Evolutionary conservation across 2,329 filamentous ascomycete genomes (phyloP).

Genomic region (Verticillium alfalfae): DNA sequence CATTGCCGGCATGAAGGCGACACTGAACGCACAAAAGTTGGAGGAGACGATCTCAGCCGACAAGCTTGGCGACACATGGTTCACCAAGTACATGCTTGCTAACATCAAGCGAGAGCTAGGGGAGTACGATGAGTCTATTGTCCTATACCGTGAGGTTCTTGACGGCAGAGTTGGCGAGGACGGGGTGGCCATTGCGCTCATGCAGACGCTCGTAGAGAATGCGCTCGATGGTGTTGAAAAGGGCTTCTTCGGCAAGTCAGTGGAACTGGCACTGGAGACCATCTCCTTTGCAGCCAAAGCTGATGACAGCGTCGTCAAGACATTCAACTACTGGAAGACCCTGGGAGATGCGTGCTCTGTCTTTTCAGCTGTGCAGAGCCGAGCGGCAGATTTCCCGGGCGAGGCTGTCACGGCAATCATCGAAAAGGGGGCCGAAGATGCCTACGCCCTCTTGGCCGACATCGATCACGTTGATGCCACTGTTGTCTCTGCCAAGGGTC

Average conservation of each 20-base stretch:
- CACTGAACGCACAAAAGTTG: slow-evolving; percentile 75
- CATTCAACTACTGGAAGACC: slow-evolving; percentile 95
- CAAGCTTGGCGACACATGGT: slow-evolving; percentile 70
- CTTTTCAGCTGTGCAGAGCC: slow-evolving; percentile 73
- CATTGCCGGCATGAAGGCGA: slow-evolving; percentile 88
- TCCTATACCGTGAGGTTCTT: slow-evolving; percentile 70
- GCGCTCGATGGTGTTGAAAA: slow-evolving; percentile 72
- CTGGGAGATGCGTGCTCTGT: slow-evolving; percentile 83
- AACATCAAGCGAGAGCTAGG: slow-evolving; percentile 91
- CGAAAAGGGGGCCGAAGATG: slow-evolving; percentile 40
- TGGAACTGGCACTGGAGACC: slow-evolving; percentile 62
- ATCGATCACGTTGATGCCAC: slow-evolving; percentile 57
- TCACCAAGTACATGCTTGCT: slow-evolving; percentile 92
- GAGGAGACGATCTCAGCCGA: slow-evolving; percentile 46
- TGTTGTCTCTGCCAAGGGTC: slow-evolving; percentile 36
- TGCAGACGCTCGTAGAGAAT: slow-evolving; percentile 83
- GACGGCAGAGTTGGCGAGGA: slow-evolving; percentile 65
- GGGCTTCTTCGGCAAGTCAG: slow-evolving; percentile 80
- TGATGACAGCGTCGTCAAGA: slow-evolving; percentile 53
- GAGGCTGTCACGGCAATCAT: slow-evolving; percentile 55
- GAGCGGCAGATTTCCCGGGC: slow-evolving; percentile 56
- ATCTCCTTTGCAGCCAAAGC: slow-evolving; percentile 63
- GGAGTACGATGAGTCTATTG: slow-evolving; percentile 79
- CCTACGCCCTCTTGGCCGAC: slow-evolving; percentile 59
- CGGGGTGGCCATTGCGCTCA: slow-evolving; percentile 78